phyloP scores from a whole-genome alignment of 345 rosid species.

The Turritis glabra region DNA sequence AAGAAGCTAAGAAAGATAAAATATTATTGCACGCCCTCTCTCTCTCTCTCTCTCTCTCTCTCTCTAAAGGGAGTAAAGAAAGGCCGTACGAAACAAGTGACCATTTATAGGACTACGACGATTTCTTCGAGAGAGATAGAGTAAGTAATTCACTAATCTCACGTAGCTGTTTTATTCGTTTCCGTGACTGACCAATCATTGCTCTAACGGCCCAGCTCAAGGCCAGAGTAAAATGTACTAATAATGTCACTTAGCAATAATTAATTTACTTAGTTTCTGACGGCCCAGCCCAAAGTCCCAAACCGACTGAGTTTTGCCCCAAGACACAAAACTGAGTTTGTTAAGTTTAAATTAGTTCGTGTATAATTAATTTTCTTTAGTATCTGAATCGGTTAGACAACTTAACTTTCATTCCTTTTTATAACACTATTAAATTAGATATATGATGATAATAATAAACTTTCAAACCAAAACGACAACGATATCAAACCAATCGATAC shows the following conservation, averaged over 20 bases:
- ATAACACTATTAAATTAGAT: no score
- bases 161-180: neutral
- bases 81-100: conserved; percentile 23
- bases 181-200: conserved; percentile 17
- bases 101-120: conserved; percentile 25
- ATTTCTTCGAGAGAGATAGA: neutral
- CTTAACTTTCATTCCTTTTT: neutral
- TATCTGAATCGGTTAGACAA: neutral
- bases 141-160: neutral
- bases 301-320: neutral
- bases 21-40: conserved; percentile 9
- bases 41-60: neutral
- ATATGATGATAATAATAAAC: no score
- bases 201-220: neutral
- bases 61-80: conserved; percentile 16
- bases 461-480: neutral
- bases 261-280: neutral
- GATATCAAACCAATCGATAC: neutral
- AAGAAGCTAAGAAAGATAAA: neutral
- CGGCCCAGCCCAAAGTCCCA: neutral
- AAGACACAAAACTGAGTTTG: no score
- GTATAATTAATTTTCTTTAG: neutral
- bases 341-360: neutral
- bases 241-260: no score
- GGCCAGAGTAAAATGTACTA: no score